These are phyloP conservation scores for Chlamydomonas sphaeroides DNA, from an alignment of 139 green algal genomes.

Conservation along the genomic window DNA sequence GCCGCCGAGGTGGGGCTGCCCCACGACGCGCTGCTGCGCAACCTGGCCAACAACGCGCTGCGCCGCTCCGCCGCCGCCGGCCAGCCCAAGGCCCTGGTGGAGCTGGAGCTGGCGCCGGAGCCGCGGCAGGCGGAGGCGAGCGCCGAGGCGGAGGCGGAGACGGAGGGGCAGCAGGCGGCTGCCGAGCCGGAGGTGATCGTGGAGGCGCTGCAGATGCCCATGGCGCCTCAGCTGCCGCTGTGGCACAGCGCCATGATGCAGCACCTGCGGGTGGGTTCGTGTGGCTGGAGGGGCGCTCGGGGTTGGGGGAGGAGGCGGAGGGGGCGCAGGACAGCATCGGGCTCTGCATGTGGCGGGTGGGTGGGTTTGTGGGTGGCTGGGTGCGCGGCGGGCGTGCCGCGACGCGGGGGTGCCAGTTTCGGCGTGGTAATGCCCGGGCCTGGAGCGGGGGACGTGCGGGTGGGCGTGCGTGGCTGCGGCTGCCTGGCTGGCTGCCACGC, in stretches of 20 bases:
- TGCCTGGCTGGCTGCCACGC: too few species aligned
- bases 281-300: background rate
- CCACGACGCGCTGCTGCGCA: slow-evolving; percentile 67
- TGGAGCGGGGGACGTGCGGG: too few species aligned
- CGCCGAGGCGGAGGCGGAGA: background rate
- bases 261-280: slow-evolving; percentile 18
- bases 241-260: slow-evolving; percentile 21
- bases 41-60: slow-evolving; percentile 63
- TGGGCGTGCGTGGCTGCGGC: too few species aligned
- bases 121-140: background rate
- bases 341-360: too few species aligned
- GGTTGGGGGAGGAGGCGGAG: background rate
- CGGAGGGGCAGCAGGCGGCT: background rate
- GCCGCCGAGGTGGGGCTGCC: slow-evolving; percentile 74
- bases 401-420: too few species aligned
- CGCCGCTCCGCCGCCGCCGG: slow-evolving; percentile 13
- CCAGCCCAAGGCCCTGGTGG: background rate
- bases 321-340: too few species aligned
- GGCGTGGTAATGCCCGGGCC: too few species aligned
- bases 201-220: slow-evolving; percentile 31
- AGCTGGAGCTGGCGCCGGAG: background rate
- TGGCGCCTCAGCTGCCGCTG: slow-evolving; percentile 31
- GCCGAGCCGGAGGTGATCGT: background rate
- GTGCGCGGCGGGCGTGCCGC: too few species aligned
- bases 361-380: too few species aligned